These are phyloP conservation scores for Russula virescens DNA, from an alignment of 768 basidiomycete species.

Conservation along the genomic window DNA sequence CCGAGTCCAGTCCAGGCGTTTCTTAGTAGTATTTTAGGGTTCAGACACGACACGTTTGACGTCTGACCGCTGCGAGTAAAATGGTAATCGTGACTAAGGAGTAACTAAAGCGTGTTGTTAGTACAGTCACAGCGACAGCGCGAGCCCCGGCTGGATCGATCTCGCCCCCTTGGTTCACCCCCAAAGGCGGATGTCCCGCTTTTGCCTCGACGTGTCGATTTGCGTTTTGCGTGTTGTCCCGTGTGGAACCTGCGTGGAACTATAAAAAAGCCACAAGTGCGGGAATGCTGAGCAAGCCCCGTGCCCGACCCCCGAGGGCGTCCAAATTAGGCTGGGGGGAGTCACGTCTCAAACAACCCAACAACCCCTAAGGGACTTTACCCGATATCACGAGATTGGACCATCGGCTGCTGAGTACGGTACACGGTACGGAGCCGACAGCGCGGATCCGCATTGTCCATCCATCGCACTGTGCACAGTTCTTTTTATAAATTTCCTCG, in stretches of 20 bases:
- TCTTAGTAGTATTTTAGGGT: constrained; percentile 2
- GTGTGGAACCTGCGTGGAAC: neutral
- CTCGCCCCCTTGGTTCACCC: constrained; percentile 4
- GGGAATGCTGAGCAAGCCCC: constrained; percentile 3
- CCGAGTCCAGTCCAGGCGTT: too few relatives aligned
- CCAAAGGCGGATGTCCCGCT: constrained; percentile 1
- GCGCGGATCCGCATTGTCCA: neutral
- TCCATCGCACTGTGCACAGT: neutral
- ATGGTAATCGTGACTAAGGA: constrained; percentile 9
- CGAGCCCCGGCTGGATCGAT: neutral
- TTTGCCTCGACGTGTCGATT: neutral
- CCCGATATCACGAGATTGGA: constrained; percentile 7
- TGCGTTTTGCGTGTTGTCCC: neutral
- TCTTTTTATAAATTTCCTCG: neutral
- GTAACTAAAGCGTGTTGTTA: neutral
- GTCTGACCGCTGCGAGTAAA: neutral
- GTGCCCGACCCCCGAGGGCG: neutral
- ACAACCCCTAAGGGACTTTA: neutral
- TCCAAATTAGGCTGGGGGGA: neutral
- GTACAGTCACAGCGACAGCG: too few relatives aligned
- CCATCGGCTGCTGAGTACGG: too few relatives aligned
- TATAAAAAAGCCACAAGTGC: neutral
- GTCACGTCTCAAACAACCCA: neutral
- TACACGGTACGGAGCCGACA: constrained; percentile 5
- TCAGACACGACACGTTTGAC: neutral